phyloP scores from a whole-genome alignment of 2,329 filamentous ascomycete species.

The Endocalyx cinctus region DNA sequence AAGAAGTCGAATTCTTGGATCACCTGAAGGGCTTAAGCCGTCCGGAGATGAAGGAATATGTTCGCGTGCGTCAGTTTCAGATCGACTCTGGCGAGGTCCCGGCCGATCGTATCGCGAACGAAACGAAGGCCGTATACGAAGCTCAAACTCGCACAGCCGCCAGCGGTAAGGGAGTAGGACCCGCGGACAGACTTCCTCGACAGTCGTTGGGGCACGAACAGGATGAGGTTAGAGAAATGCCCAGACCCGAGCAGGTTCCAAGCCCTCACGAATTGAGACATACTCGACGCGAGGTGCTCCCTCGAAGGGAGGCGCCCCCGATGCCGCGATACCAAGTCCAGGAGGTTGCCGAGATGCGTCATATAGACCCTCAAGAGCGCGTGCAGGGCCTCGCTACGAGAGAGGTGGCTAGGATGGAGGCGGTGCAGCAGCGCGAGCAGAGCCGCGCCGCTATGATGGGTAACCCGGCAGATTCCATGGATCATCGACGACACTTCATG shows the following conservation, averaged over 20 bases:
- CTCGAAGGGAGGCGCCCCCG: slow-evolving; percentile 11
- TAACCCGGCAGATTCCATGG: slow-evolving; percentile 7
- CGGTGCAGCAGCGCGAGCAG: slow-evolving; percentile 42
- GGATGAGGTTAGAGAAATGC: slow-evolving; percentile 13
- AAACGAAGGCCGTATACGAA: slow-evolving; percentile 46
- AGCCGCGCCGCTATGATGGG: slow-evolving; percentile 28
- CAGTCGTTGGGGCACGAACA: slow-evolving; percentile 11
- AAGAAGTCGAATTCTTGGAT: slow-evolving; percentile 55
- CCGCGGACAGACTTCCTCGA: slow-evolving; percentile 7
- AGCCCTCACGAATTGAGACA: slow-evolving; percentile 35
- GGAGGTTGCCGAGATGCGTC: slow-evolving; percentile 30
- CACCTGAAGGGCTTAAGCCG: slow-evolving; percentile 48
- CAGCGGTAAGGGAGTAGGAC: slow-evolving; percentile 16
- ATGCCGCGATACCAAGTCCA: slow-evolving; percentile 28
- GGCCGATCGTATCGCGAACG: slow-evolving; percentile 45
- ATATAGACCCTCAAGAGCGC: slow-evolving; percentile 38
- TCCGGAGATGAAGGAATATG: slow-evolving; percentile 59
- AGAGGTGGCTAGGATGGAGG: slow-evolving; percentile 49
- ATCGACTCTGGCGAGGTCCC: slow-evolving; percentile 48
- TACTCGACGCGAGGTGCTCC: slow-evolving; percentile 32
- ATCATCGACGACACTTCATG: slow-evolving; percentile 34
- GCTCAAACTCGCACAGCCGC: slow-evolving; percentile 41
- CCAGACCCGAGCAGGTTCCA: slow-evolving; percentile 7
- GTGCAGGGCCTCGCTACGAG: slow-evolving; percentile 45
- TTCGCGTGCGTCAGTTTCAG: slow-evolving; percentile 55